Base-by-base conservation (phyloP, 345 rosid genomes). In the Hibiscus mutabilis region DNA sequence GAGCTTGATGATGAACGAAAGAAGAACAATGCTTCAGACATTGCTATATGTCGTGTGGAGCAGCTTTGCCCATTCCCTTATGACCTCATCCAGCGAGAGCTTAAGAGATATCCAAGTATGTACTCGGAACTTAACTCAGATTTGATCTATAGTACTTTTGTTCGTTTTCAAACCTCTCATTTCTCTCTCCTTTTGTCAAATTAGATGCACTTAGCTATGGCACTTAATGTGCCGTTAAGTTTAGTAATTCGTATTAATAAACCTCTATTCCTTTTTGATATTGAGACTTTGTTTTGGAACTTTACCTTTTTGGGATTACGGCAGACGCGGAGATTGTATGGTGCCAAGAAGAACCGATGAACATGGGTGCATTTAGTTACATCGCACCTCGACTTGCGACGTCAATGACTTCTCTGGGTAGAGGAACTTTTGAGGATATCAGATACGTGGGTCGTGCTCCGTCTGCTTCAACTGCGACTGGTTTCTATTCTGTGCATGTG, bases 271-370 rank as follows among this genome's bases (percentile, higher is more conserved):
- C 7, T 49, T 49, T 49, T 49, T 5, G 15, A 16, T 12, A 33
- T 66, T 7, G 22, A 8, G 29, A 31, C 42, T 47, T 59, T 16
- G 2, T 58, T 33, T 69, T 49, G 15, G 33, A 14, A 12, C 7
- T 51, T 19, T 19, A 29, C 14, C 1, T 11, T 12, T 12, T n/a
- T 47, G 29, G 56, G 5, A 51, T 15, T 73, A 66, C 21, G 19
- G 22, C 42, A 86, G 92, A 86, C 74, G 89, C 92, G 0, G 91
- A 88, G 89, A 75, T 90, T 0, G 87, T 88, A 25, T 88, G 96
- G 96, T 86, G 93, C 84, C 96, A 90, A 82, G 96, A 90, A 77
- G 96, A 90, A 79, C 91, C 93, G 21, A 90, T 90, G 96, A 90
- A 88, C 87, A 90, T 90, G 93, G 96, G 93, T 62, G 88, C 83